Evolutionary conservation across 768 basidiomycete genomes (phyloP).

Genomic region (Pulveroboletus sp.): DNA sequence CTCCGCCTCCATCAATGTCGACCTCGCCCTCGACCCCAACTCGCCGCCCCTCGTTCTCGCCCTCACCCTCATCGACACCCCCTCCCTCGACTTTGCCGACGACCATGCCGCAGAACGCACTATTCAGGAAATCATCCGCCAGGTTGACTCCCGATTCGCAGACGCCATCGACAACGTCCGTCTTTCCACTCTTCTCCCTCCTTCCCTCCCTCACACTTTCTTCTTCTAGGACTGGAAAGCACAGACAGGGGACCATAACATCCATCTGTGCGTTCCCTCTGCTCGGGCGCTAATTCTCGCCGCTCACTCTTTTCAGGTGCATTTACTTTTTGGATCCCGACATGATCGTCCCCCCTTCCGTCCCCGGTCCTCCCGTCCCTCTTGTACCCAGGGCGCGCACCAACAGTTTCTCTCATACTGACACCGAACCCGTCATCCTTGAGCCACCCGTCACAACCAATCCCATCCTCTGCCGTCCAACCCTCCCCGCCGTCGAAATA

Average conservation of each 20-base stretch:
- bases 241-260: slow-evolving; percentile 68
- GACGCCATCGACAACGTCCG: slow-evolving; percentile 79
- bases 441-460: slow-evolving; percentile 77
- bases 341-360: slow-evolving; percentile 68
- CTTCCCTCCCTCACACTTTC: slow-evolving; percentile 16
- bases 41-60: slow-evolving; percentile 48
- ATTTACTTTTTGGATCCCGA: slow-evolving; percentile 89
- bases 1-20: slow-evolving; percentile 69
- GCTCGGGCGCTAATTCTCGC: slow-evolving; percentile 29
- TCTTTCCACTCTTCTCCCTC: slow-evolving; percentile 24
- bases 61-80: slow-evolving; percentile 79
- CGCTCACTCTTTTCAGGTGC: slow-evolving; percentile 49
- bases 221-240: slow-evolving; percentile 64
- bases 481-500: slow-evolving; percentile 70
- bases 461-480: slow-evolving; percentile 63
- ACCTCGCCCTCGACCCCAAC: slow-evolving; percentile 50
- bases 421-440: slow-evolving; percentile 73
- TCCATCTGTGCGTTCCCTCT: slow-evolving; percentile 64
- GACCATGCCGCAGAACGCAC: slow-evolving; percentile 61
- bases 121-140: slow-evolving; percentile 63
- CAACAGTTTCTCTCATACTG: slow-evolving; percentile 69
- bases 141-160: slow-evolving; percentile 69
- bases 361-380: slow-evolving; percentile 64
- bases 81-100: slow-evolving; percentile 73
- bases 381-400: slow-evolving; percentile 65